Evolutionary conservation across 352 stramenopile genomes (phyloP).

Genomic region (Phytophthora sp.): DNA sequence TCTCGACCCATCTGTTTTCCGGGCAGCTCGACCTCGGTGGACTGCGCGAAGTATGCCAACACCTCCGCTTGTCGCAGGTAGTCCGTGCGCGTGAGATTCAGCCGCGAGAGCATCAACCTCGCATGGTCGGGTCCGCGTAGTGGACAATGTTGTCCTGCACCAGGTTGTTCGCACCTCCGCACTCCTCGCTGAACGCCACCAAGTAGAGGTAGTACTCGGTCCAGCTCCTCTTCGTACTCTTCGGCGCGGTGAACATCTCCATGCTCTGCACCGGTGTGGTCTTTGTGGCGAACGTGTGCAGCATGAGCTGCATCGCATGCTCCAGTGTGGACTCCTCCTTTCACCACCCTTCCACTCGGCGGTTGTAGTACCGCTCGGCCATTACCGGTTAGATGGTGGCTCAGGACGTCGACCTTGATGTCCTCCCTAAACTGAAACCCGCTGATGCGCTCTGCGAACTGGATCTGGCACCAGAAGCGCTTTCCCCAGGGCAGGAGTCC

Average conservation of each 20-base stretch:
- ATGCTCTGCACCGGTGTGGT: too few species aligned
- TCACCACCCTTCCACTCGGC: constrained; percentile 22
- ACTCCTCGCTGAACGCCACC: too few species aligned
- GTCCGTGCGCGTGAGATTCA: constrained; percentile 11
- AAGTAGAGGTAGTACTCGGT: constrained; percentile 26
- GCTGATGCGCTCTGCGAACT: not conserved
- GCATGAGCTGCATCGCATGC: too few species aligned
- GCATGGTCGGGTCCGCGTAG: constrained; percentile 6
- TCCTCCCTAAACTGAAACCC: too few species aligned
- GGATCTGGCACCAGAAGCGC: constrained; percentile 2
- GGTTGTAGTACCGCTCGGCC: constrained; percentile 15
- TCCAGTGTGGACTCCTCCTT: constrained; percentile 5
- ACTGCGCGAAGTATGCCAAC: too few species aligned
- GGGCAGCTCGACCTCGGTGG: too few species aligned
- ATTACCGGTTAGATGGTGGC: constrained; percentile 2
- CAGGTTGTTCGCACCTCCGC: constrained; percentile 7
- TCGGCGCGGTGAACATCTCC: constrained; percentile 21
- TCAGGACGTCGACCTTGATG: constrained; percentile 4
- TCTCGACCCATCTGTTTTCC: too few species aligned
- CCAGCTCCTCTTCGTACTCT: constrained; percentile 12
- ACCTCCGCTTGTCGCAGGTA: constrained; percentile 24
- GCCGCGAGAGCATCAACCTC: constrained; percentile 14
- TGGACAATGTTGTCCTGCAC: constrained; percentile 33
- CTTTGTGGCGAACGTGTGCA: too few species aligned
- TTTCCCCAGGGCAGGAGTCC: constrained; percentile 5